These are phyloP conservation scores for Neonectria ditissima DNA, from an alignment of 2,329 filamentous ascomycete genomes.

Conservation along the genomic window DNA sequence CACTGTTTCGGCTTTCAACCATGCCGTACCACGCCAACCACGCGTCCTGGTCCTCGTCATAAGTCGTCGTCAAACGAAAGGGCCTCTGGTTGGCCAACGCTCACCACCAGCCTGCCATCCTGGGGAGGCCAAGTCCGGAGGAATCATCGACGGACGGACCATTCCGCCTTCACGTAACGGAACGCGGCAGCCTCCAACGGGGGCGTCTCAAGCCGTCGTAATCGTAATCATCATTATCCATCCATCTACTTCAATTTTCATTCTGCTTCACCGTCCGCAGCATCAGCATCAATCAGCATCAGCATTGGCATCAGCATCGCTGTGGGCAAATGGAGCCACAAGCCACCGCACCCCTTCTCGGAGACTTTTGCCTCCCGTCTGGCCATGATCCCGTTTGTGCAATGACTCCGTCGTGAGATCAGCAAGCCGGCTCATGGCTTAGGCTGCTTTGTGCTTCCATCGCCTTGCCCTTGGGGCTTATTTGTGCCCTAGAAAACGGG, in stretches of 20 bases:
- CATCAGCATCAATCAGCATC: constrained; percentile 12
- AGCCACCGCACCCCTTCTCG: constrained; percentile 21
- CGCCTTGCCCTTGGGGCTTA: not conserved
- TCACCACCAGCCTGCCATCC: constrained; percentile 11
- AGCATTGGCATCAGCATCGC: constrained; percentile 5
- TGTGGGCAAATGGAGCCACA: constrained; percentile 13
- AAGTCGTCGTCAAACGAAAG: constrained; percentile 6
- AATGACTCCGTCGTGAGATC: constrained; percentile 39
- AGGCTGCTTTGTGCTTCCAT: constrained; percentile 7
- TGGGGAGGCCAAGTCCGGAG: constrained; percentile 2
- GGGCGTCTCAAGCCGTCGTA: constrained; percentile 2
- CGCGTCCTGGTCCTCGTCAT: constrained; percentile 18
- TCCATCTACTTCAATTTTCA: not conserved
- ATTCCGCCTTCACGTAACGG: constrained; percentile 3
- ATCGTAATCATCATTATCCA: constrained; percentile 12
- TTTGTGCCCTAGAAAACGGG: not conserved
- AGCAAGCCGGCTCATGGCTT: constrained; percentile 31
- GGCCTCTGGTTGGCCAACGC: constrained; percentile 24
- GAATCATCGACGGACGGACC: constrained; percentile 4
- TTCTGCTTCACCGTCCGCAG: constrained; percentile 3
- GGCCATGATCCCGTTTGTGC: constrained; percentile 31
- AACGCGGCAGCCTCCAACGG: constrained; percentile 1
- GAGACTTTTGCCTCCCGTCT: constrained; percentile 31
- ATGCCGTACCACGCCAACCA: constrained; percentile 21
- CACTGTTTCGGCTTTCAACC: constrained; percentile 7